Conservation (phyloP, 306 rosid genomes). For the Luffa acutangula region DNA sequence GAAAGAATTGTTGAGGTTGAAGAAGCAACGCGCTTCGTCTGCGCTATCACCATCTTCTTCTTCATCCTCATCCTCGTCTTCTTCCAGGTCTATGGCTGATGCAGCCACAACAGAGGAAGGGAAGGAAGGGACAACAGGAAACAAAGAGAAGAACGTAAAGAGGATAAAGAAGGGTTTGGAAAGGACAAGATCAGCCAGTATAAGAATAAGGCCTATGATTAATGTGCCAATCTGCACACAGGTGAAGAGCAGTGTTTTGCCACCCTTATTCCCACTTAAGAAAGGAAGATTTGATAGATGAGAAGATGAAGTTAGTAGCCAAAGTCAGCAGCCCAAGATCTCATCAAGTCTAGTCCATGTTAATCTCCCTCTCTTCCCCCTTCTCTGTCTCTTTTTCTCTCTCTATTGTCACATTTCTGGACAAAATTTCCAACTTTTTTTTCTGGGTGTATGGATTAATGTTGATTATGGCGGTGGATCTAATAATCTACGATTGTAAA, state of each 20-base stretch:
- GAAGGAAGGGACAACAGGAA: constrained; percentile 33
- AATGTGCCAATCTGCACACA: constrained; percentile 92
- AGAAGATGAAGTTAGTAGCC: constrained; percentile 9
- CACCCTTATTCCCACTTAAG: constrained; percentile 80
- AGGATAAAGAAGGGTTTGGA: constrained; percentile 80
- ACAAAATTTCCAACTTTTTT: constrained; percentile 33
- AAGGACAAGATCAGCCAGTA: constrained; percentile 83
- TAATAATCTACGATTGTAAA: constrained; percentile 49
- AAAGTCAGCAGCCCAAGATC: constrained; percentile 12
- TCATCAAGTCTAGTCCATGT: constrained; percentile 23
- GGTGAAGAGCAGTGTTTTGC: constrained; percentile 64
- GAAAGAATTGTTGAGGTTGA: constrained; percentile 92
- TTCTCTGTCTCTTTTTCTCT: constrained; percentile 7
- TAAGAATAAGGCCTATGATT: constrained; percentile 88
- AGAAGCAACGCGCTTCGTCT: constrained; percentile 84
- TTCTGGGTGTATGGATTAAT: constrained; percentile 8
- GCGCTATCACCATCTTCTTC: constrained; percentile 82
- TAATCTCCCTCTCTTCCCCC: constrained; percentile 14
- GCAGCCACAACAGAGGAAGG: constrained; percentile 44
- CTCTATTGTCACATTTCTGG: constrained; percentile 26
- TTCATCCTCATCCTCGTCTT: constrained; percentile 67
- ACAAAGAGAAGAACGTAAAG: constrained; percentile 49
- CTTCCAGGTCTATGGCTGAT: constrained; percentile 64
- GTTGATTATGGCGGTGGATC: constrained; percentile 32
- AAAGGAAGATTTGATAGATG: constrained; percentile 75